phyloP scores from a whole-genome alignment of 306 rosid genomes.

The Notholithocarpus densiflorus region DNA sequence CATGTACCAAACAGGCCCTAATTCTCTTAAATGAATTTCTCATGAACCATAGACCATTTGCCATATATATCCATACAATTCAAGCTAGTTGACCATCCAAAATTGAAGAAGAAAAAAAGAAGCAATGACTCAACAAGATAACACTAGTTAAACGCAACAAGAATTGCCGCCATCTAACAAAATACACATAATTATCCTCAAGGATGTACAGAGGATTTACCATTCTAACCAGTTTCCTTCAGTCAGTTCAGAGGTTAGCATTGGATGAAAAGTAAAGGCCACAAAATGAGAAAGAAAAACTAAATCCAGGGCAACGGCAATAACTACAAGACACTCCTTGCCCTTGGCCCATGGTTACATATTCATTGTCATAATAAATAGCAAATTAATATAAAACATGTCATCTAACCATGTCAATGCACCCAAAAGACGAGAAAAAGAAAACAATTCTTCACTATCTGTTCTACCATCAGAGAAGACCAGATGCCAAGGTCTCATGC shows the following conservation, averaged over 20 bases:
- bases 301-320: conserved; percentile 31
- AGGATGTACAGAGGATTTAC: conserved; percentile 33
- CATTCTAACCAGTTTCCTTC: conserved; percentile 28
- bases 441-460: conserved; percentile 28
- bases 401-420: conserved; percentile 42
- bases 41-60: neutral
- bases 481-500: conserved; percentile 18
- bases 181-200: conserved; percentile 26
- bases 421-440: conserved; percentile 24
- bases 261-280: conserved; percentile 17
- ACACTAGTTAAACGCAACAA: conserved; percentile 17
- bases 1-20: neutral
- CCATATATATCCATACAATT: neutral
- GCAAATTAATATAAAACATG: conserved; percentile 30
- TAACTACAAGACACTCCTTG: conserved; percentile 29
- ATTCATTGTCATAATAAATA: conserved; percentile 25
- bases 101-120: neutral
- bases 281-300: conserved; percentile 23
- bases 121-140: conserved; percentile 4
- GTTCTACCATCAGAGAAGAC: conserved; percentile 38
- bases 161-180: conserved; percentile 18
- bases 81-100: neutral
- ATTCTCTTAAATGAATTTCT: neutral
- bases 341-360: conserved; percentile 22
- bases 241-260: conserved; percentile 34